Evolutionary conservation across 768 basidiomycete species (phyloP), one percentile per base, ranked within the genome.

Genomic region (Naganishia kalamii): DNA sequence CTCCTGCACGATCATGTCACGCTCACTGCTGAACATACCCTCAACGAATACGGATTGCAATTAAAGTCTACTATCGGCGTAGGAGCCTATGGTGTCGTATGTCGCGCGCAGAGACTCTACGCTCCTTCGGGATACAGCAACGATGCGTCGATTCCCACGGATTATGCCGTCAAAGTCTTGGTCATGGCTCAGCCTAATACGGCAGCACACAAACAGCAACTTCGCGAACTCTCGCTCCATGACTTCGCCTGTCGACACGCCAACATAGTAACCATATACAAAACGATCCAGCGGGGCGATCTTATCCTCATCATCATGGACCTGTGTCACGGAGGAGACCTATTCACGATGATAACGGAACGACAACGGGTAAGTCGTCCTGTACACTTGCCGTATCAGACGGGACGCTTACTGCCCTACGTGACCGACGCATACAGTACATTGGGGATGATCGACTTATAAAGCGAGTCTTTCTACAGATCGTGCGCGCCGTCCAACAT

Each of bases 401-500:
- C 50, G 51, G 25, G 27, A 48, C 25, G 40, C 60, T 65, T 51
- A 59, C 11, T 23, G 32, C 19, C 37, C 13, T 62, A 25, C 13
- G 19, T 6, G 21, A n/a, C 44, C 19, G 12, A 87, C 68, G 80
- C 84, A 66, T 84, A 54, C 83, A 87, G 67, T 94, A 92, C 78
- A 83, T 92, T 51, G 92, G 92, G 30, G 83, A 91, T 71, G 87
- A 92, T 77, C 79, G 80, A 25, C 83, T 94, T 64, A 93, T 97
- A 80, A 89, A 87, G 74, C 83, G 86, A 68, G 87, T 94, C 69
- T 98, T 97, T 80, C 81, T 92, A 63, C 94, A 99, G 78, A 84
- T 99, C 70, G 82, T 97, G 70, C 91, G 94, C 72, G 90, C 91
- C 6, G 88, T 97, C 73, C 88, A 91, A 71, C 88, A 92, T 78